A percentile compares a stretch with the other conserved stretches of the same genome.
phyloP scores from a whole-genome alignment of 306 rosid genomes.

The Echinosophora koreensis region DNA sequence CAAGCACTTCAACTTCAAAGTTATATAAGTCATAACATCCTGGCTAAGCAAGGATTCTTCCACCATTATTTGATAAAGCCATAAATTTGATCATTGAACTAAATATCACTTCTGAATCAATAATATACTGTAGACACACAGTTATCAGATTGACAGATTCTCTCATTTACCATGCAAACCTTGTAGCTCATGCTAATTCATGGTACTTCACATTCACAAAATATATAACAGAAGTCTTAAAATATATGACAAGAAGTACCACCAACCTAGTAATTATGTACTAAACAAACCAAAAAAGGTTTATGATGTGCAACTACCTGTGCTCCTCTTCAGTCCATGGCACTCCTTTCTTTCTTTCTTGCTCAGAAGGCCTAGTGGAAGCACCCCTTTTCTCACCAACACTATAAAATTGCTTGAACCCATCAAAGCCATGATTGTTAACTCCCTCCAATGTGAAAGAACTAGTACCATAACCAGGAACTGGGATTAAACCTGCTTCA shows the following conservation, averaged over 20 bases:
- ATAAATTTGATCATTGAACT: constrained; percentile 29
- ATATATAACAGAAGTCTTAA: background rate
- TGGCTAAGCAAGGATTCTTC: constrained; percentile 5
- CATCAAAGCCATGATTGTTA: constrained; percentile 66
- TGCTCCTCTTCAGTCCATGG: constrained; percentile 97
- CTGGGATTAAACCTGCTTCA: constrained; percentile 86
- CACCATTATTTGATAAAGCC: background rate
- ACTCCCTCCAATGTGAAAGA: constrained; percentile 81
- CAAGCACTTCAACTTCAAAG: constrained; percentile 33
- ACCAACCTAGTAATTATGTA: too few relatives aligned
- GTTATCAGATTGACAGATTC: background rate
- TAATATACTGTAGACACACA: background rate
- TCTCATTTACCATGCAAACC: background rate
- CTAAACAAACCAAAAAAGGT: background rate
- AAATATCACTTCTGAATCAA: constrained; percentile 18
- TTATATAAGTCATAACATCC: constrained; percentile 10
- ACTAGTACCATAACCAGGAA: constrained; percentile 63
- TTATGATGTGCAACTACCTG: constrained; percentile 61
- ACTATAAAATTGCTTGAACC: constrained; percentile 66
- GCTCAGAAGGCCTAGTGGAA: constrained; percentile 71
- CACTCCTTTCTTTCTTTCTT: constrained; percentile 89
- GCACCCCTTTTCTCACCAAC: constrained; percentile 69
- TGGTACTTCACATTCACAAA: background rate
- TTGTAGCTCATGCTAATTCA: too few relatives aligned
- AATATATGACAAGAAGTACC: background rate